These are phyloP conservation scores for Boletus subparvulus DNA, from an alignment of 768 basidiomycete genomes.

Conservation along the genomic window DNA sequence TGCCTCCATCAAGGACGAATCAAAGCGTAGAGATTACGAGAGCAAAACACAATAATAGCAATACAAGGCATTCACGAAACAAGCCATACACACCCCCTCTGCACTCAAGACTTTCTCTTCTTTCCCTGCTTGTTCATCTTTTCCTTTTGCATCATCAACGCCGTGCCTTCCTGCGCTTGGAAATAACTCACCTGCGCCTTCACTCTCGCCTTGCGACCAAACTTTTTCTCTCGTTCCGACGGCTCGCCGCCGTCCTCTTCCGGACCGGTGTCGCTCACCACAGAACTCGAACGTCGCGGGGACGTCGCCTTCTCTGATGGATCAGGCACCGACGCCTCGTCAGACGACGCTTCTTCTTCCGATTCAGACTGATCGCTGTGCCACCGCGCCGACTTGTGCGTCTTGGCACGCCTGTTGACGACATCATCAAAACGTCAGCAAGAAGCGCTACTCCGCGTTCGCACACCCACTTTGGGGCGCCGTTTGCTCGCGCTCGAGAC, in stretches of 20 bases:
- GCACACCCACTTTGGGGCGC: slow-evolving; percentile 25
- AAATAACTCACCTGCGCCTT: slow-evolving; percentile 39
- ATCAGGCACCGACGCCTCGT: slow-evolving; percentile 40
- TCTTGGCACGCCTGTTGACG: slow-evolving; percentile 28
- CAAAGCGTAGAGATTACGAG: slow-evolving; percentile 11
- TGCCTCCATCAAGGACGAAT: neutral
- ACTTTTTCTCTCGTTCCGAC: slow-evolving; percentile 34
- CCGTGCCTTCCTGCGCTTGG: neutral
- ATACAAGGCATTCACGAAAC: slow-evolving; percentile 10
- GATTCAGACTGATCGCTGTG: slow-evolving; percentile 34
- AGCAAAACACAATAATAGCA: slow-evolving; percentile 6
- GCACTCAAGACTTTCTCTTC: slow-evolving; percentile 30
- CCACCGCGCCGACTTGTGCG: slow-evolving; percentile 29
- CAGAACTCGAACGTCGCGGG: slow-evolving; percentile 33
- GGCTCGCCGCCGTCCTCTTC: slow-evolving; percentile 29
- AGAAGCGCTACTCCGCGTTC: neutral
- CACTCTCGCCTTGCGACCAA: slow-evolving; percentile 40
- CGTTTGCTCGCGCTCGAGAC: slow-evolving; percentile 27
- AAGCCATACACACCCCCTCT: slow-evolving; percentile 11
- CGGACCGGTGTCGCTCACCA: slow-evolving; percentile 37
- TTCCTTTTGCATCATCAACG: slow-evolving; percentile 22
- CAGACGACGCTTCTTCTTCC: slow-evolving; percentile 20
- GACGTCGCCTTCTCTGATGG: slow-evolving; percentile 32
- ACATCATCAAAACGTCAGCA: slow-evolving; percentile 6
- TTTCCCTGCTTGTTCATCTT: slow-evolving; percentile 30